phyloP scores from a whole-genome alignment of 371 early-diverging fungal genomes.

The Mucor mucedo region DNA sequence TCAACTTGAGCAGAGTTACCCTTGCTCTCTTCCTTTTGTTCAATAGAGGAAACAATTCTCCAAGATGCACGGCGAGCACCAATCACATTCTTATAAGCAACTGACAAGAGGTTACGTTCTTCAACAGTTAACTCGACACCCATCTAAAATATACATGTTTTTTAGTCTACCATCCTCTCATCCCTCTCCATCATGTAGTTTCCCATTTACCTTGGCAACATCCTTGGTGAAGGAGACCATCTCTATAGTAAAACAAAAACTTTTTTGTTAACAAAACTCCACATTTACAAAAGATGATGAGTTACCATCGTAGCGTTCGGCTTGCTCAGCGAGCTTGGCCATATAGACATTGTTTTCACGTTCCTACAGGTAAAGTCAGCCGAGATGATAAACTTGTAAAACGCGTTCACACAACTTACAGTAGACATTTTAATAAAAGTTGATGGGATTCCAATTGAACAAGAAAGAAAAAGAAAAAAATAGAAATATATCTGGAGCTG shows the following conservation, averaged over 20 bases:
- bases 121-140: slow-evolving; percentile 89
- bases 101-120: slow-evolving; percentile 98
- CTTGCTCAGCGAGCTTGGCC: slow-evolving; percentile 99
- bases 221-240: slow-evolving; percentile 96
- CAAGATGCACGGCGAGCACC: slow-evolving; percentile 99
- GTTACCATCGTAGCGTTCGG: slow-evolving; percentile 95
- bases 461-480: slow-evolving; percentile 1
- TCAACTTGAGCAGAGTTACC: slow-evolving; percentile 82
- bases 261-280: not conserved
- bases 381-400: not conserved
- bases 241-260: slow-evolving; percentile 59
- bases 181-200: not conserved
- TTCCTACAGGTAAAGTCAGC: slow-evolving; percentile 32
- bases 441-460: not conserved
- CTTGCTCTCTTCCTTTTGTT: slow-evolving; percentile 97
- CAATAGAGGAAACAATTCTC: slow-evolving; percentile 98
- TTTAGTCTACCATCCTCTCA: not conserved
- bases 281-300: not conserved
- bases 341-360: slow-evolving; percentile 71
- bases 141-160: slow-evolving; percentile 27
- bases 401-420: slow-evolving; percentile 13
- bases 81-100: slow-evolving; percentile 99
- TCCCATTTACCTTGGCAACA: slow-evolving; percentile 59
- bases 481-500: not conserved
- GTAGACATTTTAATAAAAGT: slow-evolving; percentile 15